Base-by-base conservation (phyloP, 163 green algal species). In the Coccomyxa subellipsoidea region DNA sequence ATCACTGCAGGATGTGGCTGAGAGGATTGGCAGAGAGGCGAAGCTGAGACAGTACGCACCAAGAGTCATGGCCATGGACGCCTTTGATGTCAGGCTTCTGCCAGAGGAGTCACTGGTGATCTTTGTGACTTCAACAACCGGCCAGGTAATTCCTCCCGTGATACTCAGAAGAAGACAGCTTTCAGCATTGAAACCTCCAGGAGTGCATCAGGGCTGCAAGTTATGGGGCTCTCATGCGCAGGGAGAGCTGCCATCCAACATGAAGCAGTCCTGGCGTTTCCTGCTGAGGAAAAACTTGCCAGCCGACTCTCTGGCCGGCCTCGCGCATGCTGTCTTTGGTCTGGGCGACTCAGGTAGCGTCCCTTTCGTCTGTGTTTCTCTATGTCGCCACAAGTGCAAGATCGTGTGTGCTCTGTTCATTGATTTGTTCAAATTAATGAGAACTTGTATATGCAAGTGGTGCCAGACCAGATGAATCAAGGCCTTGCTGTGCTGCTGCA, bases 191-290 rank as follows among this genome's bases (percentile, higher is more conserved):
- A n/a, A n/a, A n/a, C n/a, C n/a, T n/a, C n/a, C 25, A 59, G 27
- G 35, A 69, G 35, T 18, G 23, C 75, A 29, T 21, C 12, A 31
- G 1, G 21, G 29, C 8, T n/a, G 21, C 47, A 31, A 75, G 8
- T 75, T 39, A 70, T 36, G 69, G 38, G 4, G 12, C 29, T 71
- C 5, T 78, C n/a, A 54, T 1, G n/a, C 34, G 59, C 90, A 98
- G 89, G 96, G 96, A 21, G 96, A 98, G 32, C 81, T 90, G 21
- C 96, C 96, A 0, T 84, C 90, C 82, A 98, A 97, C 85, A 96
- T 98, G 90, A 86, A 84, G 25, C 79, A 75, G 21, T 97, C 98
- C 79, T 99, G 96, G 96, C 88, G 86, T 37, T 96, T 96, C 82
- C 91, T 99, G 80, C 92, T 98, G 78, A 89, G 94, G 54, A 96